Evolutionary conservation across 441 rosid genomes (phyloP), one percentile per base, ranked within the genome.

Genomic region (Breynia disticha): DNA sequence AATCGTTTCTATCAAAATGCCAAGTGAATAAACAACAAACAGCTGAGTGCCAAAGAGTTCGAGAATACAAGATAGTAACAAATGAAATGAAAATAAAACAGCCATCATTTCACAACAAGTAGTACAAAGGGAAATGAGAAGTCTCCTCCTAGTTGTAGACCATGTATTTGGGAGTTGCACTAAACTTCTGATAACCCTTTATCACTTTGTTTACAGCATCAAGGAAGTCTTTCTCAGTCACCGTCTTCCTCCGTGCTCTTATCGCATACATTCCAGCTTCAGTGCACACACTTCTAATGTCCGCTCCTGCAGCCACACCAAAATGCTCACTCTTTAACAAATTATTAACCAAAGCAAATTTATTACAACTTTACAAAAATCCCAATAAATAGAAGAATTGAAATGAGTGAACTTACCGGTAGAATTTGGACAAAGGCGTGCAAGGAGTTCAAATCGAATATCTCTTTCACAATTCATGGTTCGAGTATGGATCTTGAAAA

Each of bases 261-360:
- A 91, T 87, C 5, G 98, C 98, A 52, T 65, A 87, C 98, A 91
- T 85, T n/a, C 98, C 98, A 0, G 98, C 98, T 69, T 91, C 98
- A 0, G 98, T 91, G 79, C 98, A 91, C n/a, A 91, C 98, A 54
- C 96, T 87, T 69, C 96, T 77, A 43, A 91, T 91, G 61, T 91
- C 96, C 41, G 98, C 96, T 60, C 98, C 98, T 91, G 79, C 44
- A 51, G 63, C 22, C 37, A n/a, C 54, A 49, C 55, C 41, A 18
- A 49, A 24, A 24, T 2, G 32, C 32, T 24, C 7, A 24, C 32
- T 7, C 32, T 2, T 24, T 7, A 24, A 24, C 3, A 24, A 24
- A 24, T 24, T 24, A 24, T 7, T 3, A 7, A 24, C 32, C 7
- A 24, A 24, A 24, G 9, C 5, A 39, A 16, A 46, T 10, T 19